Evolutionary conservation across 495 filamentous ascomycete species (phyloP), one percentile per base, ranked within the genome.

Genomic region (Podospora pseudopauciseta): DNA sequence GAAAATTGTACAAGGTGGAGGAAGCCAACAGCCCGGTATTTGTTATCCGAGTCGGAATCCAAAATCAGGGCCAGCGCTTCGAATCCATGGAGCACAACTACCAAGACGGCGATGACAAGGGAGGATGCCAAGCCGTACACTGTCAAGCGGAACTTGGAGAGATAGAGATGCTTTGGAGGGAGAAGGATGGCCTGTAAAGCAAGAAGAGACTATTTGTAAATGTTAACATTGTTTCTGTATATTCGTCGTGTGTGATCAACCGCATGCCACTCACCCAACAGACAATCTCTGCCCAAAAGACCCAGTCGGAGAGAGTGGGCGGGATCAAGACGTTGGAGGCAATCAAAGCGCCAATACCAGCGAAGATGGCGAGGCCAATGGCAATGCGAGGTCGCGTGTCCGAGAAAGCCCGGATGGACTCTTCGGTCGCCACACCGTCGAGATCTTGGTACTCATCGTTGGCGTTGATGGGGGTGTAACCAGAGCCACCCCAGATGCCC

Each of bases 381-480:
- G 80, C 26, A 28, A 76, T 63, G 63, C 77, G 82, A 30, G 82
- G 80, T 4, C 76, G 66, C 18, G 71, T 74, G 26, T 78, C 77
- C 5, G 80, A 80, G 67, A 77, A 87, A 20, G 67, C 72, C 4
- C 75, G 77, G 60, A 80, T 75, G 0, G 84, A 83, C 69, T 84
- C 78, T 67, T 79, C 77, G 4, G 84, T 87, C 28, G 86, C 82
- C 49, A 71, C 68, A 56, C 86, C 86, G 75, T 88, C 86, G 65
- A 78, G 71, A 68, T 88, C 86, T 73, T 84, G 71, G 66, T 87
- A 88, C 5, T 56, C 20, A 26, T 56, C 20, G 23, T 56, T 68
- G n/a, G 54, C 15, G 57, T 66, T 61, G 13, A 66, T 30, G 15
- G 61, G 49, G 18, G 58, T 55, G 23, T 69, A 64, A 1, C 64